A percentile compares a stretch with the other conserved stretches of the same genome.
Conservation (phyloP, 1,139 yeast genomes). For the Candida frijolesensis region DNA sequence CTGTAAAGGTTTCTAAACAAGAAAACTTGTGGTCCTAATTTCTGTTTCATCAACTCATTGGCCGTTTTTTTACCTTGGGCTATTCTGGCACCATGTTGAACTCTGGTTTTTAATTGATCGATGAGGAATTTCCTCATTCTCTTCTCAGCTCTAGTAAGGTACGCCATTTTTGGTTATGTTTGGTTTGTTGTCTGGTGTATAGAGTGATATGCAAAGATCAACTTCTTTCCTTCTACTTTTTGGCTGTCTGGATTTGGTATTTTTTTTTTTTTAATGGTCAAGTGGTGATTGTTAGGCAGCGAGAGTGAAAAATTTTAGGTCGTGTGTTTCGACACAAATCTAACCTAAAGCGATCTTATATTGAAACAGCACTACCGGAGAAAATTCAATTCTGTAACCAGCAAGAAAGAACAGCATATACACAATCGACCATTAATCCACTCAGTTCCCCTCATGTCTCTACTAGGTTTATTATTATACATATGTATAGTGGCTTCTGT, state of each 20-base stretch:
- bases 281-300: not conserved
- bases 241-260: not conserved
- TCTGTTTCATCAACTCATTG: constrained; percentile 29
- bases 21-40: constrained; percentile 78
- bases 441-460: constrained; percentile 6
- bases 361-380: not conserved
- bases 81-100: constrained; percentile 46
- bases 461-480: constrained; percentile 10
- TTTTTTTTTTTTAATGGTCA: not conserved
- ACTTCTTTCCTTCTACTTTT: not conserved
- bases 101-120: constrained; percentile 49
- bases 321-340: not conserved
- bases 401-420: not conserved
- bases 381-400: not conserved
- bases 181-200: not conserved
- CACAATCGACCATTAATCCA: not conserved
- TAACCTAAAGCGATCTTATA: not conserved
- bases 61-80: constrained; percentile 42
- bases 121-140: constrained; percentile 52
- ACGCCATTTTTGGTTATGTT: constrained; percentile 33
- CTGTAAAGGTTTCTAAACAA: constrained; percentile 82
- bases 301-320: constrained; percentile 1
- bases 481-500: constrained; percentile 7
- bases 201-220: not conserved
- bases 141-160: constrained; percentile 50